Evolutionary conservation across 2,329 filamentous ascomycete genomes (phyloP).

Genomic region (Clonostachys rosea): DNA sequence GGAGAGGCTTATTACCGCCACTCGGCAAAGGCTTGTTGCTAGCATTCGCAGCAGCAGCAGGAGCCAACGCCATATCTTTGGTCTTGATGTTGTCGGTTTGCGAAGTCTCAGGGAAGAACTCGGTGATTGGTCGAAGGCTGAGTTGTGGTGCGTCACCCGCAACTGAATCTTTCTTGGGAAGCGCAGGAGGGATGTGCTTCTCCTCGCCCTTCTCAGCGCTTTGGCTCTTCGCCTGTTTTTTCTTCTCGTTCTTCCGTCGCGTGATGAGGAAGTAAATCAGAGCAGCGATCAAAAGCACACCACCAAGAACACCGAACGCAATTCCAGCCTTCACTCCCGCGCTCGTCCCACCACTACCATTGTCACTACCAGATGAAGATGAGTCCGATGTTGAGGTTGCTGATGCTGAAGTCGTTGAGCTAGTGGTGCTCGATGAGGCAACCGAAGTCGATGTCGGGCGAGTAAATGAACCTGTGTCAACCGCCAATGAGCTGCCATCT

Average conservation of each 20-base stretch:
- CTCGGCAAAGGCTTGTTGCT: conserved; percentile 6
- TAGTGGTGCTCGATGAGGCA: not conserved
- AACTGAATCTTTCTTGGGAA: conserved; percentile 6
- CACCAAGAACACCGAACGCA: conserved; percentile 73
- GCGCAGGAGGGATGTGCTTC: conserved; percentile 42
- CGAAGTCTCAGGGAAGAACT: conserved; percentile 68
- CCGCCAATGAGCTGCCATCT: not conserved
- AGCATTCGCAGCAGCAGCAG: conserved; percentile 16
- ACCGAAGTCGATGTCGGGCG: not conserved
- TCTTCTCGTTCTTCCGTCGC: conserved; percentile 48
- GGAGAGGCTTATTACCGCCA: conserved; percentile 10
- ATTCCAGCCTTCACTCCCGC: conserved; percentile 69
- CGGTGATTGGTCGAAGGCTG: conserved; percentile 78
- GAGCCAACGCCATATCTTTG: conserved; percentile 31
- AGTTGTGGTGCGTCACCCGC: conserved; percentile 65
- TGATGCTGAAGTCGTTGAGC: not conserved
- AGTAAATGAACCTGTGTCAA: conserved; percentile 2
- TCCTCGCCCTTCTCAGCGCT: conserved; percentile 52
- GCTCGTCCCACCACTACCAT: conserved; percentile 11
- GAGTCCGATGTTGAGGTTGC: not conserved
- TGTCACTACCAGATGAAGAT: not conserved
- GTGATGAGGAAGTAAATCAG: conserved; percentile 69
- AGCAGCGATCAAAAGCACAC: conserved; percentile 61
- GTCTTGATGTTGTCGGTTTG: conserved; percentile 45
- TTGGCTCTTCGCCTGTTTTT: conserved; percentile 44